Base-by-base conservation (phyloP, 1,139 yeast genomes). In the Candida sanyaensis region DNA sequence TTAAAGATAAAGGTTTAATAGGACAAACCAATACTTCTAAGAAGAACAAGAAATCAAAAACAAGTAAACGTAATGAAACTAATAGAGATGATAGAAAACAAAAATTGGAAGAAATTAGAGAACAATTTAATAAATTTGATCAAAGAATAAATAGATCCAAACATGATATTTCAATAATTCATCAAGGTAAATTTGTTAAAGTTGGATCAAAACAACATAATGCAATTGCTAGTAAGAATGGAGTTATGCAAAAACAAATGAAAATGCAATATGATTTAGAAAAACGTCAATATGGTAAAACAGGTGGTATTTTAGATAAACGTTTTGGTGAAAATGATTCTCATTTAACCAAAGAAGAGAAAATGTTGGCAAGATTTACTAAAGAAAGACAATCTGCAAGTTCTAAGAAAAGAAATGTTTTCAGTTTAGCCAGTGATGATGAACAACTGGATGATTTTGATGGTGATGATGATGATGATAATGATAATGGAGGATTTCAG, bases 311-410 rank as follows among this genome's bases (percentile, higher is more conserved):
- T 17, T 65, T 83, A 4, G 99, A 95, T 72, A 78, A 90, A 57
- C 83, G 99, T 68, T 93, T 95, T 66, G 99, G 99, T 63, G 99
- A 93, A 63, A 80, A 82, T 58, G 85, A 89, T 66, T 72, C 79
- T 32, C 70, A 77, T 43, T 63, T 95, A 74, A 81, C 86, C 17
- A 84, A 84, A 11, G 99, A 95, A 66, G 97, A 93, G 60, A 89
- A 88, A 65, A 92, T 92, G 97, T 79, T 93, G 69, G 96, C 88
- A 61, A 84, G 99, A 71, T 95, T 90, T 69, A 88, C 97, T 1
- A 80, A 85, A 50, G 99, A 93, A 72, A 80, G 89, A 64, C 95
- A 88, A 64, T 77, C 80, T 45, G 70, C 81, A 1, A 24, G 41
- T 17, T 73, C 77, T 21, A 63, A 64, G 43, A 82, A 77, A 58